Base-by-base conservation (phyloP, 2,329 filamentous ascomycete species). In the Fulvia fulva region DNA sequence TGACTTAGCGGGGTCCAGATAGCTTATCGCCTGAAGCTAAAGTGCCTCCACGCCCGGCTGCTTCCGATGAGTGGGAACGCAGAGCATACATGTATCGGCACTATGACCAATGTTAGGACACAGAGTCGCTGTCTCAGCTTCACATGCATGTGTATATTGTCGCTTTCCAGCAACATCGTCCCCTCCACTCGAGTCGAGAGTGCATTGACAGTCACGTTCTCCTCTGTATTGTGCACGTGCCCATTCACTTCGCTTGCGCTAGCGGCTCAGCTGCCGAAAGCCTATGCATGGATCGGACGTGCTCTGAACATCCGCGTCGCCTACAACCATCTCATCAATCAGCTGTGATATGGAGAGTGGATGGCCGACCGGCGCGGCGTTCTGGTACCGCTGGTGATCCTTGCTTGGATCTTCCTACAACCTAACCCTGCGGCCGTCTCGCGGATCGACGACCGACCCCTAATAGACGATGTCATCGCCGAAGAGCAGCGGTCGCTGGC, bases 371-470 rank as follows among this genome's bases (percentile, higher is more conserved):
- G 78, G 70, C 71, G 80, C 71, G 67, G 76, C 73, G 65, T 73
- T 62, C 71, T 83, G 62, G 72, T 71, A 50, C 68, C 81, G 55
- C 70, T 83, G 58, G 63, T 83, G 64, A 69, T 83, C 65, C 71
- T 82, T 34, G 74, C 81, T 60, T 82, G 82, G 72, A 75, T 83
- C 56, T 76, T 83, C 61, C 73, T 82, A 57, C 78, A 77, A 51
- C 80, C 79, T 2, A 77, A 80, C 61, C 73, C 77, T 19, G 62
- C 53, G 47, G 55, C 62, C 67, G 73, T 41, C 12, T 46, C 59
- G 74, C 57, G 55, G 16, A 68, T 75, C 52, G 70, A 74, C 51
- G 73, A 77, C 54, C 73, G 75, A 59, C 73, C 71, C n/a, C 74
- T 76, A 59, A 71, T 77, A 53, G 77, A 82, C 57, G 75, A 79